phyloP scores from a whole-genome alignment of 1,139 yeast genomes.

The Nematodospora anomalae region DNA sequence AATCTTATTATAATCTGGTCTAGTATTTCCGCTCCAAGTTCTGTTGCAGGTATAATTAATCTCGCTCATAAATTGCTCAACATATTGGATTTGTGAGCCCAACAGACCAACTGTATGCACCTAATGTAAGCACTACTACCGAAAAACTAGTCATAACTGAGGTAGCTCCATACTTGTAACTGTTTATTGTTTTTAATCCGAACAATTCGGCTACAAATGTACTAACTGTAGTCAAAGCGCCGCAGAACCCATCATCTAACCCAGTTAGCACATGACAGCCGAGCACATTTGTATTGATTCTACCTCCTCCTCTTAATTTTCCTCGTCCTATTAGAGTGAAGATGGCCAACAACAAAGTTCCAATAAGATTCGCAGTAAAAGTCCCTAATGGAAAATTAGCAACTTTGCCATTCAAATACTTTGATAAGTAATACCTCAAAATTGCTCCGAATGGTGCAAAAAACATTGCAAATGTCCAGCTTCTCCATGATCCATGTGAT shows the following conservation, averaged over 20 bases:
- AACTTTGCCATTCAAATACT: conserved; percentile 42
- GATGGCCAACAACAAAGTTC: conserved; percentile 57
- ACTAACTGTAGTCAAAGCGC: conserved; percentile 73
- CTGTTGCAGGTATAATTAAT: too few species aligned
- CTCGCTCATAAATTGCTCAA: conserved; percentile 1
- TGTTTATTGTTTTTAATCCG: conserved; percentile 28
- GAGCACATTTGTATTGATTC: conserved; percentile 32
- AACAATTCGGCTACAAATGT: conserved; percentile 71
- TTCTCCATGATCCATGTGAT: conserved; percentile 49
- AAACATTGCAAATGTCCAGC: conserved; percentile 57
- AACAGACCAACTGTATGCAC: conserved; percentile 53
- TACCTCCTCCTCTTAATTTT: conserved; percentile 16
- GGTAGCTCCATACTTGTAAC: conserved; percentile 41
- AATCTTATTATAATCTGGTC: too few species aligned
- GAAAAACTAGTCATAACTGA: conserved; percentile 42
- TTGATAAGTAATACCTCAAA: conserved; percentile 55
- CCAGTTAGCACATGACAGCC: conserved; percentile 59
- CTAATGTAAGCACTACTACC: conserved; percentile 47
- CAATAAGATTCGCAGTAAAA: conserved; percentile 62
- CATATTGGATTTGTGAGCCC: conserved; percentile 37
- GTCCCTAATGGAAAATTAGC: conserved; percentile 72
- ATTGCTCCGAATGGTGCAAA: conserved; percentile 73
- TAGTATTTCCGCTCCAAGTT: too few species aligned
- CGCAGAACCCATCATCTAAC: conserved; percentile 71
- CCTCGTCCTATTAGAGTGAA: conserved; percentile 55